phyloP scores from a whole-genome alignment of 495 filamentous ascomycete genomes.

The Lasiosphaeria miniovina region DNA sequence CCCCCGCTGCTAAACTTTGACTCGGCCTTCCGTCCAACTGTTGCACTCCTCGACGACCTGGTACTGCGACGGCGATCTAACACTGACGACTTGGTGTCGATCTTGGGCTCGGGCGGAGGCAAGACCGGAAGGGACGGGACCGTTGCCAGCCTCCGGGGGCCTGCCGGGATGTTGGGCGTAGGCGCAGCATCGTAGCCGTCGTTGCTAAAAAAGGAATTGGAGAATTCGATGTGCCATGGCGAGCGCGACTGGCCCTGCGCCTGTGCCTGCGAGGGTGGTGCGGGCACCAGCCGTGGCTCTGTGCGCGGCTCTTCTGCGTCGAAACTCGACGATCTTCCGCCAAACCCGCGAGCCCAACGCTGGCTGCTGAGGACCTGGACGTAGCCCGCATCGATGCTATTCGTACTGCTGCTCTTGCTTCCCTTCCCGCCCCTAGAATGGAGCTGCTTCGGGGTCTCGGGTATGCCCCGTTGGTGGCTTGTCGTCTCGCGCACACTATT shows the following conservation, averaged over 20 bases:
- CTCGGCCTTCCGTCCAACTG: constrained; percentile 36
- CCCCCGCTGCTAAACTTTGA: constrained; percentile 20
- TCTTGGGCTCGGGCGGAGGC: constrained; percentile 36
- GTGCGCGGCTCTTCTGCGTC: constrained; percentile 54
- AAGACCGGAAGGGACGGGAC: constrained; percentile 46
- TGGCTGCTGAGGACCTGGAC: constrained; percentile 51
- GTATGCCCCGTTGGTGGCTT: constrained; percentile 32
- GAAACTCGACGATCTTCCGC: constrained; percentile 73
- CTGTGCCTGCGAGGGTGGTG: background rate
- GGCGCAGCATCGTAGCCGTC: constrained; percentile 79
- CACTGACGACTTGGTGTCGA: constrained; percentile 30
- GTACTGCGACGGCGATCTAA: constrained; percentile 58
- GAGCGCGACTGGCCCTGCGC: constrained; percentile 9
- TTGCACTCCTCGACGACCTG: constrained; percentile 58
- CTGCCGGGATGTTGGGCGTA: constrained; percentile 79
- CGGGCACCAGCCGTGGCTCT: constrained; percentile 24
- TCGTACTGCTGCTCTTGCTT: constrained; percentile 70
- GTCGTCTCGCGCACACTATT: constrained; percentile 57
- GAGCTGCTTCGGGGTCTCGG: constrained; percentile 31
- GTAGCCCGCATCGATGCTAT: constrained; percentile 65
- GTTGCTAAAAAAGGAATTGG: constrained; percentile 42
- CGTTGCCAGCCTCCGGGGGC: constrained; percentile 58
- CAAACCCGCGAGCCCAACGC: constrained; percentile 54
- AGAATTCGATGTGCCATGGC: constrained; percentile 45
- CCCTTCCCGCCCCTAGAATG: constrained; percentile 57